Base-by-base conservation (phyloP, 2,329 filamentous ascomycete species). In the Fusarium humuli region DNA sequence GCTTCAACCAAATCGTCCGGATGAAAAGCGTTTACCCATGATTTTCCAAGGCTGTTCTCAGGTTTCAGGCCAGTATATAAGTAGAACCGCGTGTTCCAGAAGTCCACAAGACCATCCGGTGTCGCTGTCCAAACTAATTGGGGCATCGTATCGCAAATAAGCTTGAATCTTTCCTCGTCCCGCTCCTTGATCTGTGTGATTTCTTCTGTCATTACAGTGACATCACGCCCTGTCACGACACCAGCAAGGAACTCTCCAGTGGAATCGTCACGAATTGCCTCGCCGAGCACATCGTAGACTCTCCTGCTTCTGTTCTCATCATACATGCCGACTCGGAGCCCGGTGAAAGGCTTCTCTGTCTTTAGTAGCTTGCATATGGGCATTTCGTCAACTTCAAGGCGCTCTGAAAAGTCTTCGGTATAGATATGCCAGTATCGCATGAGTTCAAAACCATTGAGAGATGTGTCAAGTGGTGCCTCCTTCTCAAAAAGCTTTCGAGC, bases 41-140 rank as follows among this genome's bases (percentile, higher is more conserved):
- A 86, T 30, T 83, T 75, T 1, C 91, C 91, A 4, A 91, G 71
- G 27, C 88, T 92, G 12, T 90, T 82, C 46, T 91, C 87, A 12
- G 84, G 82, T 0, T 84, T 85, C 25, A 94, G 79, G 0, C 92
- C 91, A 0, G 92, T 94, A 73, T 92, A 94, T n/a, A 88, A 86
- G 74, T 92, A 93, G 91, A 92, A 95, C n/a, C 90, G 83, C 48
- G 88, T 87, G 62, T 91, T 92, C 78, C 91, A 94, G 79, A 93
- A 94, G 73, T 94, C 92, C 70, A 88, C 85, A 27, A 82, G 72
- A 1, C 92, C 92, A 18, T 91, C 86, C 0, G 91, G 85, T 0
- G 81, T 88, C 0, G 92, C 88, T 0, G 91, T 94, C 91, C 92
- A 95, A 7, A 94, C 89, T 79, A 91, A 81, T 73, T 91, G 88